Conservation (phyloP, 495 filamentous ascomycete species). For the Penicillium coprophilum region DNA sequence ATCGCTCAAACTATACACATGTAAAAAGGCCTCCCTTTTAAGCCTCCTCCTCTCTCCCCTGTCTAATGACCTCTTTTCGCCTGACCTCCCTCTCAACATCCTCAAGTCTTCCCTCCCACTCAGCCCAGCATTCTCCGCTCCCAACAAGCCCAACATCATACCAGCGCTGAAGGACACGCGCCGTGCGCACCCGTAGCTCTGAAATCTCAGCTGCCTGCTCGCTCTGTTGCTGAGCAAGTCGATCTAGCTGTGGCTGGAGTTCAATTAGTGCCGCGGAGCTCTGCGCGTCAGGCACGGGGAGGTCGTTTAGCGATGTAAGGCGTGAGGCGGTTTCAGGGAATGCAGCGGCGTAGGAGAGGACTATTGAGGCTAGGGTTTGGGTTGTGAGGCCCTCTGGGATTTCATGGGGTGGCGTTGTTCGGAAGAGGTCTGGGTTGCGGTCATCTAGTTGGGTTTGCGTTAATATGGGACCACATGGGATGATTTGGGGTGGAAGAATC, state of each 20-base stretch:
- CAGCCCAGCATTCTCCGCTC: constrained; percentile 69
- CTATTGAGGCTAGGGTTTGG: constrained; percentile 57
- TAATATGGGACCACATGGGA: constrained; percentile 6
- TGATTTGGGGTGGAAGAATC: too few species aligned
- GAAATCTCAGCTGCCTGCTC: constrained; percentile 71
- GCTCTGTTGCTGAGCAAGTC: constrained; percentile 62
- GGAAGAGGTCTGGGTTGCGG: constrained; percentile 59
- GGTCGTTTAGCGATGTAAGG: constrained; percentile 75
- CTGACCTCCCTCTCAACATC: constrained; percentile 65
- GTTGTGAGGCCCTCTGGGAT: constrained; percentile 46
- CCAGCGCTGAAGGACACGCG: constrained; percentile 72
- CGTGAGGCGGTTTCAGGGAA: constrained; percentile 77
- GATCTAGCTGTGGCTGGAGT: constrained; percentile 69
- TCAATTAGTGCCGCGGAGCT: constrained; percentile 65
- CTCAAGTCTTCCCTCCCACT: constrained; percentile 68
- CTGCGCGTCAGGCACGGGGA: constrained; percentile 68
- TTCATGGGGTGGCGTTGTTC: constrained; percentile 34
- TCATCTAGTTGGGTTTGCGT: constrained; percentile 42
- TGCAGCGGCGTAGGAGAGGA: constrained; percentile 70
- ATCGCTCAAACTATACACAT: neutral
- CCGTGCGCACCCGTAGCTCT: constrained; percentile 70
- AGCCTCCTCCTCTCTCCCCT: constrained; percentile 41
- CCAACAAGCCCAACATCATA: constrained; percentile 71
- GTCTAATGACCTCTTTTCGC: constrained; percentile 52
- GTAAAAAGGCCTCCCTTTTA: neutral